Percentiles rank a stretch among this genome's conserved stretches.
phyloP scores from a whole-genome alignment of 2,329 filamentous ascomycete genomes.

The Aspergillus udagawae region DNA sequence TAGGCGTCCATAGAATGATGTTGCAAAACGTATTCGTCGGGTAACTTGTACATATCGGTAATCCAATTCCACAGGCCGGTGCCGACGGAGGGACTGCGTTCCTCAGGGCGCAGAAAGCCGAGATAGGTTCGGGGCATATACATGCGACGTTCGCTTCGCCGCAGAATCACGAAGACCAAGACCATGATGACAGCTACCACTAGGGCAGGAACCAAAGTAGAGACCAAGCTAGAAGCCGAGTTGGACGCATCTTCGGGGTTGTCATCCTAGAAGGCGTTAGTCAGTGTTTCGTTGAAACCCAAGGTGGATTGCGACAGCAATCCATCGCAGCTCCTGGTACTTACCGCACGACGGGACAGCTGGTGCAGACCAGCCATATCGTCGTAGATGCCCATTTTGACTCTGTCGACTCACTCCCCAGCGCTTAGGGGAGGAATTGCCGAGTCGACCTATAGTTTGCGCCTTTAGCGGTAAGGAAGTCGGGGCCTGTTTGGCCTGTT shows the following conservation, averaged over 20 bases:
- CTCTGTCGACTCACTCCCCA: background rate
- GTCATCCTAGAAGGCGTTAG: conserved; percentile 7
- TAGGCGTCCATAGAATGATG: conserved; percentile 92
- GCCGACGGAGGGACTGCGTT: conserved; percentile 58
- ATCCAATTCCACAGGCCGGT: conserved; percentile 66
- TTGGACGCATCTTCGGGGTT: conserved; percentile 22
- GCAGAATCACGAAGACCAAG: conserved; percentile 49
- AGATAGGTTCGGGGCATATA: conserved; percentile 56
- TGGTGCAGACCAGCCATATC: conserved; percentile 15
- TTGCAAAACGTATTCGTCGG: conserved; percentile 77
- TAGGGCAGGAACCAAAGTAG: conserved; percentile 47
- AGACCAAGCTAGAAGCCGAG: conserved; percentile 45
- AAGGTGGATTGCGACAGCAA: background rate
- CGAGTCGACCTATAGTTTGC: background rate
- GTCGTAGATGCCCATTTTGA: conserved; percentile 13
- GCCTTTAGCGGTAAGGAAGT: background rate
- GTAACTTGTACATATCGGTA: conserved; percentile 59
- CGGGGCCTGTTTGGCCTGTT: background rate
- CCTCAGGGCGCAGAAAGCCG: conserved; percentile 47
- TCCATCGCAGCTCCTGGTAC: conserved; percentile 4
- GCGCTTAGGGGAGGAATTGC: background rate
- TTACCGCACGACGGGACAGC: conserved; percentile 16
- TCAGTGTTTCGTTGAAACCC: background rate
- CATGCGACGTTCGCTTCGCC: conserved; percentile 45
- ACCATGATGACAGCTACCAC: conserved; percentile 44